phyloP scores from a whole-genome alignment of 306 rosid species.

The Elaeagnus macrophylla region DNA sequence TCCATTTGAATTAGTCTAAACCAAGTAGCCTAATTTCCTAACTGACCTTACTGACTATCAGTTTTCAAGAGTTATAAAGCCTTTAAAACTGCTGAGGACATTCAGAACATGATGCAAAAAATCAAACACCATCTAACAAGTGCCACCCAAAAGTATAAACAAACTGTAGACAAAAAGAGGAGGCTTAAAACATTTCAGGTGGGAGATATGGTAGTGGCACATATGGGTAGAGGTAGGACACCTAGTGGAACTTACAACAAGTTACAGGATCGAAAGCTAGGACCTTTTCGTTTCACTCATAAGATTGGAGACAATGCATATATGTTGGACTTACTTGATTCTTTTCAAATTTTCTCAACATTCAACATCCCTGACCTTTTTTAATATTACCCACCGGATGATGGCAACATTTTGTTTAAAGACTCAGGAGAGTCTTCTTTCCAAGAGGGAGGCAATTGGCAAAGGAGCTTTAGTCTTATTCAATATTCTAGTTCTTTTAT shows the following conservation, averaged over 20 bases:
- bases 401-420: not conserved
- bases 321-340: not conserved
- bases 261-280: not conserved
- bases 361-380: not conserved
- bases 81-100: not conserved
- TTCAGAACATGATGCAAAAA: not conserved
- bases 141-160: not conserved
- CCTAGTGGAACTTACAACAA: not conserved
- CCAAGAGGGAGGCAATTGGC: not conserved
- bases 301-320: not conserved
- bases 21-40: not conserved
- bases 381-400: not conserved
- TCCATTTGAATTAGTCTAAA: not conserved
- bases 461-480: no score
- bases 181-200: not conserved
- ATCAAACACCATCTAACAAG: not conserved
- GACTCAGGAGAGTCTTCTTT: not conserved
- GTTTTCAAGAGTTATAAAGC: not conserved
- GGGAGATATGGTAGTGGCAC: not conserved
- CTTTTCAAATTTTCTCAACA: not conserved
- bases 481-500: no score
- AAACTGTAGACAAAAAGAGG: not conserved
- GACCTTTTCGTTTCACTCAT: not conserved
- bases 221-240: not conserved
- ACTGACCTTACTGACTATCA: not conserved